Conservation (phyloP, 495 filamentous ascomycete species). For the Neurospora intermedia region DNA sequence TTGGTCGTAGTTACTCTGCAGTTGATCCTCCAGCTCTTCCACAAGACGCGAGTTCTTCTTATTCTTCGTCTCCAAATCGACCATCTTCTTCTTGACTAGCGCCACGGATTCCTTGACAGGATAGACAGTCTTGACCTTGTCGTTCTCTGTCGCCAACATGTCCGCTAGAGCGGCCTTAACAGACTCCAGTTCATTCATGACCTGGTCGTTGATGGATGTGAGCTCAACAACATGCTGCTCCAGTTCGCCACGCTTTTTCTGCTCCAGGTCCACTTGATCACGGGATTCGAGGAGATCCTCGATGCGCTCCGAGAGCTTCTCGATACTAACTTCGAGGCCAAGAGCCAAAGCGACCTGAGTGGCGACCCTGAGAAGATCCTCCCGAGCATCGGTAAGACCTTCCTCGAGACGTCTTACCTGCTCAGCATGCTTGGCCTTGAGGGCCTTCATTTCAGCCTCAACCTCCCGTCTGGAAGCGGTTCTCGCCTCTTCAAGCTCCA, state of each 20-base stretch:
- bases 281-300: constrained; percentile 38
- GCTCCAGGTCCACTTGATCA: constrained; percentile 40
- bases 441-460: constrained; percentile 31
- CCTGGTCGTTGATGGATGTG: constrained; percentile 41
- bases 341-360: constrained; percentile 44
- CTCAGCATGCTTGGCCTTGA: constrained; percentile 47
- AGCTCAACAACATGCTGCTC: constrained; percentile 38
- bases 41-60: constrained; percentile 83
- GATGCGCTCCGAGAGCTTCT: constrained; percentile 45
- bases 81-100: constrained; percentile 63
- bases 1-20: constrained; percentile 90
- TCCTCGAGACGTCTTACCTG: constrained; percentile 50
- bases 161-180: constrained; percentile 36
- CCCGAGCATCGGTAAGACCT: constrained; percentile 59
- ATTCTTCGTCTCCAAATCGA: constrained; percentile 49
- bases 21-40: constrained; percentile 93
- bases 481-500: constrained; percentile 39
- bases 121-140: constrained; percentile 38
- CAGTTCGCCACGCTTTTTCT: constrained; percentile 44
- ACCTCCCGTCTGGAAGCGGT: constrained; percentile 28
- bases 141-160: constrained; percentile 30
- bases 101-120: constrained; percentile 58
- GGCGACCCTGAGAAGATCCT: constrained; percentile 54
- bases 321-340: constrained; percentile 42
- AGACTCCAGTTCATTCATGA: constrained; percentile 44